Percentiles rank a stretch among this genome's conserved stretches.
Evolutionary conservation across 2,329 filamentous ascomycete genomes (phyloP).

Genomic region (Penicillium griseofulvum): DNA sequence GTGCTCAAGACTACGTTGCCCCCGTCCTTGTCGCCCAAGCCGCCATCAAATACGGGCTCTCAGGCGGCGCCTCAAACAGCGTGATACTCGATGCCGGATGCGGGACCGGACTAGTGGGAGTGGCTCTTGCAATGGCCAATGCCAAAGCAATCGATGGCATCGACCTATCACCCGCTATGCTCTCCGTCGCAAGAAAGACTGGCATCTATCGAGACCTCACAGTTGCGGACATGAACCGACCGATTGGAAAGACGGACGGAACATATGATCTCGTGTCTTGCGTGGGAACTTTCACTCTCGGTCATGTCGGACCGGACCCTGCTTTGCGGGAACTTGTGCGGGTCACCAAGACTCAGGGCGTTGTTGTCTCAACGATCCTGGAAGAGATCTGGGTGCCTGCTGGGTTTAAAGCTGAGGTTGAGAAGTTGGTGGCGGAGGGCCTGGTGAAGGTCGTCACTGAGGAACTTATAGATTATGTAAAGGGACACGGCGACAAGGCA

Average conservation of each 20-base stretch:
- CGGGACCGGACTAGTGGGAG: slow-evolving; percentile 55
- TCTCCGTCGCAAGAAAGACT: slow-evolving; percentile 50
- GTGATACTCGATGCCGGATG: slow-evolving; percentile 56
- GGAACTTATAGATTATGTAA: slow-evolving; percentile 32
- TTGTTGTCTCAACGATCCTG: slow-evolving; percentile 53
- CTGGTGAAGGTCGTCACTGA: slow-evolving; percentile 34
- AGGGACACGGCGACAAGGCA: slow-evolving; percentile 32
- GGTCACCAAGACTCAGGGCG: slow-evolving; percentile 47
- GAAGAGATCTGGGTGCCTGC: slow-evolving; percentile 50
- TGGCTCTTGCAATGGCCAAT: slow-evolving; percentile 46
- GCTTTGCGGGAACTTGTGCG: slow-evolving; percentile 53
- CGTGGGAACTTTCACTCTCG: slow-evolving; percentile 56
- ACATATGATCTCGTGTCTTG: slow-evolving; percentile 54
- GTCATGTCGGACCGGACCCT: slow-evolving; percentile 52
- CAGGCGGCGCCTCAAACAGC: slow-evolving; percentile 19
- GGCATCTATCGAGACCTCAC: slow-evolving; percentile 49
- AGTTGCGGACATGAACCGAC: slow-evolving; percentile 48
- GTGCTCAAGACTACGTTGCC: slow-evolving; percentile 41
- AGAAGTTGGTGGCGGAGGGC: slow-evolving; percentile 34
- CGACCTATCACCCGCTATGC: slow-evolving; percentile 55
- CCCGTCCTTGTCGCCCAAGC: slow-evolving; percentile 41
- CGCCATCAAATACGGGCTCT: slow-evolving; percentile 22
- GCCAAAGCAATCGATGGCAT: slow-evolving; percentile 52
- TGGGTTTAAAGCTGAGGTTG: slow-evolving; percentile 50
- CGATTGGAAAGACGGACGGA: slow-evolving; percentile 40